These are phyloP conservation scores for Talaromyces sp. DNA, from an alignment of 2,329 filamentous ascomycete genomes.

Conservation along the genomic window DNA sequence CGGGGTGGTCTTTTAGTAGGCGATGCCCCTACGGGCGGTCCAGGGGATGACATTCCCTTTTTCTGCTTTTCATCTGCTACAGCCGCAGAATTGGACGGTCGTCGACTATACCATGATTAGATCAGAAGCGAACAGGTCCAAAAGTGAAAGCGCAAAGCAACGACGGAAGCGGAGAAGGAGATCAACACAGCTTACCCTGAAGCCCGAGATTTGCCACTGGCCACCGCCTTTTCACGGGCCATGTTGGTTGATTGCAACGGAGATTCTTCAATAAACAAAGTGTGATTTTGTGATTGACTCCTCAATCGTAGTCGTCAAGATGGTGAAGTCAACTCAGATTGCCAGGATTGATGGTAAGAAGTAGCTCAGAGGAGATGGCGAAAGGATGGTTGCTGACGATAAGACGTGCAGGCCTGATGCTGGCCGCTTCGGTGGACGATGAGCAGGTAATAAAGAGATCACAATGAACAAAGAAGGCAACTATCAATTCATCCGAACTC, in stretches of 20 bases:
- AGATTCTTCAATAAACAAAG: conserved; percentile 26
- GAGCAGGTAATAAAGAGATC: conserved; percentile 62
- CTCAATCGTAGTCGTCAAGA: conserved; percentile 39
- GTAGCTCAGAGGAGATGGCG: conserved; percentile 10
- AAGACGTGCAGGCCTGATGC: conserved; percentile 72
- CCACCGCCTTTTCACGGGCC: conserved; percentile 40
- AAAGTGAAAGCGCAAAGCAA: neutral
- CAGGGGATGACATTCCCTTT: conserved; percentile 31
- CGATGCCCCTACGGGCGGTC: conserved; percentile 20
- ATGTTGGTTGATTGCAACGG: conserved; percentile 8
- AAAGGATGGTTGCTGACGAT: conserved; percentile 25
- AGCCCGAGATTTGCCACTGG: conserved; percentile 30
- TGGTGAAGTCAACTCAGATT: conserved; percentile 94
- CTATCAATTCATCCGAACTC: too few species aligned
- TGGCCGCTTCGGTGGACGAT: conserved; percentile 93
- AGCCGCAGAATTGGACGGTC: conserved; percentile 26
- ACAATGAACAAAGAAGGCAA: neutral
- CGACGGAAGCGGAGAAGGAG: neutral
- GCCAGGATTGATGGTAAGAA: conserved; percentile 81
- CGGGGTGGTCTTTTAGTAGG: conserved; percentile 37
- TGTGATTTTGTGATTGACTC: conserved; percentile 9
- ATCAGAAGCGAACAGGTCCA: neutral
- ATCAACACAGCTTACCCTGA: conserved; percentile 23
- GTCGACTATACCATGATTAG: conserved; percentile 27
- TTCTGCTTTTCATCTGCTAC: conserved; percentile 25